Conservation (phyloP, 495 filamentous ascomycete genomes). For the Podospora conica region DNA sequence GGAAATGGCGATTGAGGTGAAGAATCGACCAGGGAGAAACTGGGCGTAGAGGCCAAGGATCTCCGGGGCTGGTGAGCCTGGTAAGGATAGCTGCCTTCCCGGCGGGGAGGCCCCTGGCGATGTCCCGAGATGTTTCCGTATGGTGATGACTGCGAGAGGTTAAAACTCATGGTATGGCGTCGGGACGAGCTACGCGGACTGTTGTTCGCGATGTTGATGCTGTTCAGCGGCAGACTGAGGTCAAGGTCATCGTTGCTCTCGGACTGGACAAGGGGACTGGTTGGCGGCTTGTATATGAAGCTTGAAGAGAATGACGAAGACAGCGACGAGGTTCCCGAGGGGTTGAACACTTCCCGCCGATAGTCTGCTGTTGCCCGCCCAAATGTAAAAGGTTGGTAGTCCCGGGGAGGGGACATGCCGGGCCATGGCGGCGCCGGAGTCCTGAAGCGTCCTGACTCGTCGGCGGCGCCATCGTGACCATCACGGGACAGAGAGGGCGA, state of each 20-base stretch:
- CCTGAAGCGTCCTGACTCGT: conserved; percentile 4
- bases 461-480: neutral
- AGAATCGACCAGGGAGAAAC: conserved; percentile 44
- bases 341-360: conserved; percentile 27
- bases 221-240: conserved; percentile 45
- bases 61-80: conserved; percentile 68
- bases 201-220: conserved; percentile 33
- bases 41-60: conserved; percentile 60
- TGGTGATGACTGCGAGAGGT: conserved; percentile 29
- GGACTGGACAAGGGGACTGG: conserved; percentile 85
- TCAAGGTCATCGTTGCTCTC: conserved; percentile 83
- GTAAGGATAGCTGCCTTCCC: conserved; percentile 54
- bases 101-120: conserved; percentile 32
- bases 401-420: conserved; percentile 42
- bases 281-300: conserved; percentile 81
- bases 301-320: conserved; percentile 73
- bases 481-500: conserved; percentile 11
- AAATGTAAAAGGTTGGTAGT: conserved; percentile 36
- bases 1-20: conserved; percentile 58
- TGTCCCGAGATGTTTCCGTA: conserved; percentile 25
- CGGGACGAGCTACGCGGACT: conserved; percentile 25
- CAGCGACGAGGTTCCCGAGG: conserved; percentile 53
- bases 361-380: conserved; percentile 20
- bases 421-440: conserved; percentile 28
- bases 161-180: conserved; percentile 36